These are phyloP conservation scores for Eucalyptus urophylla DNA, from an alignment of 345 rosid species.

Conservation along the genomic window DNA sequence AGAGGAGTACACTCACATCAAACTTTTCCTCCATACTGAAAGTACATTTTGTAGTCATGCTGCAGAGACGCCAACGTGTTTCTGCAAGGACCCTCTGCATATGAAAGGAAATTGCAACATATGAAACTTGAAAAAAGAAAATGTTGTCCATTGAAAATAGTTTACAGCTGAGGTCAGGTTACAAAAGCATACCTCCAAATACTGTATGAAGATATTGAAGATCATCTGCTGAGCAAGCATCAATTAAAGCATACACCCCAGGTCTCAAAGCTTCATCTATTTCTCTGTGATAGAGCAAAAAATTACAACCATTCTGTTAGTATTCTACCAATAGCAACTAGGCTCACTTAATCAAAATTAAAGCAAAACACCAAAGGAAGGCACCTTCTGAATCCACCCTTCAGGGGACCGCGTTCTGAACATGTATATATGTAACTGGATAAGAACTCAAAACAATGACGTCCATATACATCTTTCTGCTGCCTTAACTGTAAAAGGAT, in stretches of 20 bases:
- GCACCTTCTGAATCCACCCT: slow-evolving; percentile 75
- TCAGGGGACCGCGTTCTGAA: slow-evolving; percentile 66
- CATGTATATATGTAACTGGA: slow-evolving; percentile 63
- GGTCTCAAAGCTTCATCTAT: slow-evolving; percentile 83
- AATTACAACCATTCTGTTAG: neutral
- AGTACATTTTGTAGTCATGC: slow-evolving; percentile 69
- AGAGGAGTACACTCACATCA: slow-evolving; percentile 3
- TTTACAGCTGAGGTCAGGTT: neutral
- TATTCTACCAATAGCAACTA: neutral
- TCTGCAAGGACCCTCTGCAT: slow-evolving; percentile 93
- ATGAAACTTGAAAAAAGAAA: neutral
- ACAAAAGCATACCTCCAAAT: slow-evolving; percentile 57
- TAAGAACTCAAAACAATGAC: slow-evolving; percentile 68
- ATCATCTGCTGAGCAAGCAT: slow-evolving; percentile 66
- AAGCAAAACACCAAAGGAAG: neutral
- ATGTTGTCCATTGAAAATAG: neutral
- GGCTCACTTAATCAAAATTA: neutral
- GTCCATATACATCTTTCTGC: slow-evolving; percentile 63
- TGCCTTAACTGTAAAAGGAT: slow-evolving; percentile 56
- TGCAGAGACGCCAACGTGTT: slow-evolving; percentile 56
- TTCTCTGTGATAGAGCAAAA: slow-evolving; percentile 43
- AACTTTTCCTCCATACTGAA: slow-evolving; percentile 82
- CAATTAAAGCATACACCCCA: slow-evolving; percentile 82
- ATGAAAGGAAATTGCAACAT: neutral
- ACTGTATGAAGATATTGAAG: slow-evolving; percentile 78